Base-by-base conservation (phyloP, 208 protist genomes). In the Acanthamoeba triangularis region DNA sequence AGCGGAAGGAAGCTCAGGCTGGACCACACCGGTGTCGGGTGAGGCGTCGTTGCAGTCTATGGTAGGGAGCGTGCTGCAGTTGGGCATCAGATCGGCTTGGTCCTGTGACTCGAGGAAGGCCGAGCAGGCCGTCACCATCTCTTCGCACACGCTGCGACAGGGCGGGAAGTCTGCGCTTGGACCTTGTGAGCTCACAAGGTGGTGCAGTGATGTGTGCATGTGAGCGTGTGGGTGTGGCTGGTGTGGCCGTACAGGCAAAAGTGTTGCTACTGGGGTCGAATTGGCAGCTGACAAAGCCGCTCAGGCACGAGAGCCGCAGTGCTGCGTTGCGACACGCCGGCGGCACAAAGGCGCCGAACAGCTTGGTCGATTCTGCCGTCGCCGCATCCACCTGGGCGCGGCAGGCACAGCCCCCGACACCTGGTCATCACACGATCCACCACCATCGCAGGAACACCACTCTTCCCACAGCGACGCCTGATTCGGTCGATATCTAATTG, bases 231-330 rank as follows among this genome's bases (percentile, higher is more conserved):
- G 0, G 11, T 1, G 7, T 11, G 20, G 2, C n/a, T 28, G 30
- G 74, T 20, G 52, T 11, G 35, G 28, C 20, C 72, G 14, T 80
- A 80, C 72, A 80, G 0, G 41, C 0, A 2, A 80, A 10, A 2
- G 4, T 20, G 33, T 37, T 37, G 14, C 37, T 41, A 0, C n/a
- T 10, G 0, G 41, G 18, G 30, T 88, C 49, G 13, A 63, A 63
- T 10, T 88, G 25, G 52, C 80, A 88, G 49, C 49, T 44, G 47
- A 88, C n/a, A 35, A 88, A 88, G n/a, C 49, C 28, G n/a, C 47
- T 14, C 23, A 88, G 44, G 30, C 80, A 88, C 47, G 52, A 35
- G 80, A 65, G 47, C 5, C 80, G 41, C 41, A 88, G 52, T 4
- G 47, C 80, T 6, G 80, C 80, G 2, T 63, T n/a, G 3, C 80